Evolutionary conservation across 495 filamentous ascomycete species (phyloP), one percentile per base, ranked within the genome.

Genomic region (Mytilinidion resinicola): DNA sequence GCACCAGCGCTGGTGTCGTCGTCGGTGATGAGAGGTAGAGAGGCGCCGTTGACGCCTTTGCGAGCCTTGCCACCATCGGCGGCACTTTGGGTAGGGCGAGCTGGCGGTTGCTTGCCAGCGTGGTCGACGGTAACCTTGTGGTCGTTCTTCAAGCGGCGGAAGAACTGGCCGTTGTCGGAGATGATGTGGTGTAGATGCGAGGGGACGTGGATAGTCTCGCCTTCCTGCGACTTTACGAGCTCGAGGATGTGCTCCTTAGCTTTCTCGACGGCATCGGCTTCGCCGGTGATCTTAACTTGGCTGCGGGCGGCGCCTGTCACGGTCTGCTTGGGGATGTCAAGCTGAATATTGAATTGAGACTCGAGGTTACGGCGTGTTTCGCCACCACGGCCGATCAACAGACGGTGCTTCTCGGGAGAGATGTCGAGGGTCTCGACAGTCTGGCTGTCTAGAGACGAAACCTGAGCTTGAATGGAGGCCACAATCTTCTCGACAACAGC

Each of bases 341-440:
- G 82, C 14, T 84, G 84, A 63, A 99, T 84, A 56, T 84, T 85
- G 78, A 97, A 96, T 69, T 89, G 82, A 20, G 86, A 82, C 74
- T 97, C 93, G n/a, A 99, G 82, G 43, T 82, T 79, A 51, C 88
- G 85, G 60, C 91, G 84, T 37, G 84, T 85, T 52, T 93, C 89
- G 53, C 93, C 93, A 57, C 90, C 91, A 39, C 90, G 88, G 46
- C 93, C 93, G 64, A 99, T 96, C 12, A 99, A 80, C 9, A 89
- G 77, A 35, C 90, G 82, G 69, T 97, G 95, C 76, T 95, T 96
- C 54, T 91, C 85, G 4, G 83, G 82, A 20, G 90, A 83, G 19
- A 97, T 85, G 4, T 95, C 90, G 42, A 96, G 57, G n/a, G 72
- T 77, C 57, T 85, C 85, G 4, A 82, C 84, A 30, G 86, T 80